Evolutionary conservation across 306 rosid species (phyloP).

Genomic region (Acacia melanoxylon): DNA sequence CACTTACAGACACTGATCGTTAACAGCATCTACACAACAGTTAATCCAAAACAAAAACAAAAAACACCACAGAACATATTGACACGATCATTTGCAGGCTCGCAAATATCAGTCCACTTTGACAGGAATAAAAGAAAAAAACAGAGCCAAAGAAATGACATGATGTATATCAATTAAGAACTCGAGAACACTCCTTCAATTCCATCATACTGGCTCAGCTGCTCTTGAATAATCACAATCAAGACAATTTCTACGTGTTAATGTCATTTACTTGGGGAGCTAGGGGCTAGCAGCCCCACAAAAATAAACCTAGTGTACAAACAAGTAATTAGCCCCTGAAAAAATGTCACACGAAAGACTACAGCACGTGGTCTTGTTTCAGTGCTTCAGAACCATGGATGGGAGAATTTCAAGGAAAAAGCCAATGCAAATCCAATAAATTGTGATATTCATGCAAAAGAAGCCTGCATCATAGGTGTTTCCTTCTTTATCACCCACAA

Average conservation of each 20-base stretch:
- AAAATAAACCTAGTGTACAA: not conserved
- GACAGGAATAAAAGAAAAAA: not conserved
- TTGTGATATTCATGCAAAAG: not conserved
- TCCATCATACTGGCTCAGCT: conserved; percentile 17
- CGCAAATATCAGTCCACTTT: not conserved
- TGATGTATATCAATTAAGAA: not conserved
- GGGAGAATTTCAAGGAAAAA: conserved; percentile 5
- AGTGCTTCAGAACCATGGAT: conserved; percentile 24
- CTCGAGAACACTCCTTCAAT: not conserved
- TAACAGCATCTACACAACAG: not conserved
- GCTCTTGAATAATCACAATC: conserved; percentile 13
- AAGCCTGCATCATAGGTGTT: not conserved
- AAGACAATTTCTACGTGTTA: conserved; percentile 2
- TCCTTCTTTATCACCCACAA: conserved; percentile 21
- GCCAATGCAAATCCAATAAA: conserved; percentile 27
- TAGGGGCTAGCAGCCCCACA: not conserved
- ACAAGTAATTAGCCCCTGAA: not conserved
- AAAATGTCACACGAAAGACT: conserved; percentile 2
- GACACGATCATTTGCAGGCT: not conserved
- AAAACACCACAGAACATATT: not conserved
- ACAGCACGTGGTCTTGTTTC: conserved; percentile 9
- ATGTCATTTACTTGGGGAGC: conserved; percentile 12
- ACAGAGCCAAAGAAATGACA: not conserved
- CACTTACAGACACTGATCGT: not conserved
- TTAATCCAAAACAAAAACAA: not conserved